These are phyloP conservation scores for Phytophthora uliginosa DNA, from an alignment of 352 stramenopile genomes.

Conservation along the genomic window DNA sequence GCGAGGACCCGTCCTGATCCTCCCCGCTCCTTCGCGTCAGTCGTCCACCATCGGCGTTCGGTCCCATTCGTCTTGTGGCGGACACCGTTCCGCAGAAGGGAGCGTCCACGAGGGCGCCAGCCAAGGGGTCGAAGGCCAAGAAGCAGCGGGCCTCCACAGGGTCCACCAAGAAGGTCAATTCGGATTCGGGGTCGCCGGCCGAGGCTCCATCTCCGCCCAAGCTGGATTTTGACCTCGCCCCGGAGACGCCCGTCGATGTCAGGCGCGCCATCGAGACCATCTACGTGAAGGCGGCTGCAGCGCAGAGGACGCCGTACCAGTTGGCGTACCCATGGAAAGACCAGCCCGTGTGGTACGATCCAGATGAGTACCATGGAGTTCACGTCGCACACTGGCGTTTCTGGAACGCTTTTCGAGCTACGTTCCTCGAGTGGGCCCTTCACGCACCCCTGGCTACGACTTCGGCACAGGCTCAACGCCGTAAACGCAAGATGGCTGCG, in stretches of 20 bases:
- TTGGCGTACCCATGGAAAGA: background rate
- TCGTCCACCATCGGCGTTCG: background rate
- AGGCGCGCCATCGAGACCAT: background rate
- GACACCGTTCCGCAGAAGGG: background rate
- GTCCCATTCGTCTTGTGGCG: background rate
- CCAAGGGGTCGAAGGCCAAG: background rate
- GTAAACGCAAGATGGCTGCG: background rate
- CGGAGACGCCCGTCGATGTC: background rate
- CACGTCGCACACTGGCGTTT: background rate
- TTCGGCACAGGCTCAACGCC: background rate
- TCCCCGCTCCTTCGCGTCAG: background rate
- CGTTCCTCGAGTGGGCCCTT: background rate
- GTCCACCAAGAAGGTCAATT: background rate
- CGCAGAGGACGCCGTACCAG: background rate
- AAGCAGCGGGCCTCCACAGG: background rate
- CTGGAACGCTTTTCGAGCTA: background rate
- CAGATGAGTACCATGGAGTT: background rate
- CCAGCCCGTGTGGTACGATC: background rate
- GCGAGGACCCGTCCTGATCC: background rate
- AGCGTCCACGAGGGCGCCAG: too few relatives aligned
- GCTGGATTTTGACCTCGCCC: background rate
- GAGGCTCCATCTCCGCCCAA: background rate
- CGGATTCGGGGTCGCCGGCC: background rate
- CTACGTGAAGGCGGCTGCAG: background rate
- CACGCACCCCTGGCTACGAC: background rate